A percentile compares a stretch with the other conserved stretches of the same genome.
phyloP scores from a whole-genome alignment of 1,284 basidiomycete species.

The Ceratorhiza oryzae-sativae region DNA sequence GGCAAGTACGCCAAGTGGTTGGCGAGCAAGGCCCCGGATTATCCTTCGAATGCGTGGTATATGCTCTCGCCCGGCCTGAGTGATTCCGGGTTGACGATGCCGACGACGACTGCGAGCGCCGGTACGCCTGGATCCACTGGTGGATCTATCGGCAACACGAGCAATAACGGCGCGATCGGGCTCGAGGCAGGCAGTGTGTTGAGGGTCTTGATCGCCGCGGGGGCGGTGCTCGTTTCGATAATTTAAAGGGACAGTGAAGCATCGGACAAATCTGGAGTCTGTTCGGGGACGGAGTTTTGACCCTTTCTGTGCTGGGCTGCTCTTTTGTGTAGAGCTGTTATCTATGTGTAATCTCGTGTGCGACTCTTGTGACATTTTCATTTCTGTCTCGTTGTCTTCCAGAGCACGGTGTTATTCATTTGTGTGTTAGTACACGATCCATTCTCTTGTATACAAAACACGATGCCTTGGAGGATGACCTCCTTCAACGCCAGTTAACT shows the following conservation, averaged over 20 bases:
- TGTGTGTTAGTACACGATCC: constrained; percentile 19
- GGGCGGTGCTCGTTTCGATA: neutral
- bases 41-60: constrained; percentile 14
- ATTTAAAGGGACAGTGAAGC: too few relatives aligned
- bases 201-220: neutral
- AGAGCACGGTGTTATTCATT: neutral
- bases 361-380: too few relatives aligned
- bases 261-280: neutral
- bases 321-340: neutral
- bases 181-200: neutral
- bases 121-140: neutral
- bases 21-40: constrained; percentile 9
- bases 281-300: neutral
- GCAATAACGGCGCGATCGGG: constrained; percentile 10
- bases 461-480: neutral
- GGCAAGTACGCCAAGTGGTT: constrained; percentile 42
- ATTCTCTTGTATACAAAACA: constrained; percentile 2
- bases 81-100: constrained; percentile 22
- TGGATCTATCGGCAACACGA: neutral
- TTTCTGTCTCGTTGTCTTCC: neutral
- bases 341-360: neutral
- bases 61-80: constrained; percentile 18
- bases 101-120: constrained; percentile 1
- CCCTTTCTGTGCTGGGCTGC: too few relatives aligned
- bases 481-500: neutral